Percentiles rank a stretch among this genome's conserved stretches.
These are phyloP conservation scores for Diutina siamensis DNA, from an alignment of 1,139 yeast genomes.

Conservation along the genomic window DNA sequence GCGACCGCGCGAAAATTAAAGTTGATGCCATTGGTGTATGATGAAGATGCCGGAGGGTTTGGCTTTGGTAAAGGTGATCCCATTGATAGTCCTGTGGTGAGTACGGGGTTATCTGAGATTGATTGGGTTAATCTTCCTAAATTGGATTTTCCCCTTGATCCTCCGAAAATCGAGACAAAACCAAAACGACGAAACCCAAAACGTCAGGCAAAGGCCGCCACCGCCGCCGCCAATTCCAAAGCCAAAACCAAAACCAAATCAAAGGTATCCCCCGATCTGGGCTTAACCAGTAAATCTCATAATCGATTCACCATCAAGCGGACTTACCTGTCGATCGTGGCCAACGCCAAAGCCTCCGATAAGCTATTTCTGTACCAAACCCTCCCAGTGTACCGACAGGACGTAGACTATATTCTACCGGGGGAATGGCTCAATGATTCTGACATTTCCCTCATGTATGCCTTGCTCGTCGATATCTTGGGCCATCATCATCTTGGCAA, in stretches of 20 bases:
- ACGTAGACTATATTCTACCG: conserved; percentile 28
- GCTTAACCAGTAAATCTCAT: background rate
- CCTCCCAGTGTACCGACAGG: conserved; percentile 33
- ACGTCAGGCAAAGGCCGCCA: background rate
- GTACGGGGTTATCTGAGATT: background rate
- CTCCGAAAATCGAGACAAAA: too few relatives aligned
- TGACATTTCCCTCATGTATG: conserved; percentile 2
- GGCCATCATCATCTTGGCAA: background rate
- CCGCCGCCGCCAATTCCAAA: too few relatives aligned
- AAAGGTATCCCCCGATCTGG: background rate
- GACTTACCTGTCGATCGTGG: background rate
- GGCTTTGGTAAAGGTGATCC: conserved; percentile 1
- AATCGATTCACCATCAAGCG: conserved; percentile 1
- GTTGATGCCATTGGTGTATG: background rate
- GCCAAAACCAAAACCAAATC: too few relatives aligned
- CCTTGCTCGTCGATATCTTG: background rate
- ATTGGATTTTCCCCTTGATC: too few relatives aligned
- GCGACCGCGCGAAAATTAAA: too few relatives aligned
- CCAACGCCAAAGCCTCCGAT: conserved; percentile 11
- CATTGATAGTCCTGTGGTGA: background rate
- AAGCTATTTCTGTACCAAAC: conserved; percentile 31
- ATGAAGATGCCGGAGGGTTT: background rate
- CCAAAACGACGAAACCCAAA: background rate
- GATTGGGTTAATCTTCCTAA: background rate
- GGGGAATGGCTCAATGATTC: conserved; percentile 65